Conservation (phyloP, 345 rosid species). For the Sonneratia alba region DNA sequence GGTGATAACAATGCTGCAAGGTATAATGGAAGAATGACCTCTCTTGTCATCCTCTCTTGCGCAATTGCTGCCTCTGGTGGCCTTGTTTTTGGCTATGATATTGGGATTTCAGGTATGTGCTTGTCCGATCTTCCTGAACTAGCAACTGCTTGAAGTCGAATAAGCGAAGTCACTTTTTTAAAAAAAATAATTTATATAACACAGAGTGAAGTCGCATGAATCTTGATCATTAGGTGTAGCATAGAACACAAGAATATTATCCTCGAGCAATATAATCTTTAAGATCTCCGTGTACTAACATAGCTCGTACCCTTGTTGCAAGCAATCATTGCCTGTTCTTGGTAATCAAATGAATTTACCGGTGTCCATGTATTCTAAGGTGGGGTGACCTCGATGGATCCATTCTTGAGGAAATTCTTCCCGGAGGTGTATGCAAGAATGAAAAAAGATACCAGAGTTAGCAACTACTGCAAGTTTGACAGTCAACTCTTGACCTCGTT, state of each 20-base stretch:
- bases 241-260: no score
- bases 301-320: no score
- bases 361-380: background rate
- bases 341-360: no score
- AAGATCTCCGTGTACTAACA: no score
- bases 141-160: no score
- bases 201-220: no score
- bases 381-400: slow-evolving; percentile 15
- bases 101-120: slow-evolving; percentile 11
- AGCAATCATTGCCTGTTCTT: no score
- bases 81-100: slow-evolving; percentile 10
- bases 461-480: slow-evolving; percentile 34
- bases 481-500: slow-evolving; percentile 25
- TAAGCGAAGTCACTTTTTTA: no score
- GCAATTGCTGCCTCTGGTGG: slow-evolving; percentile 8
- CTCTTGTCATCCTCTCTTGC: background rate
- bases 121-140: no score
- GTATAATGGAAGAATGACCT: slow-evolving; percentile 6
- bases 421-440: slow-evolving; percentile 8
- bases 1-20: background rate
- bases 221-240: no score
- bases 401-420: slow-evolving; percentile 14
- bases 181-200: no score
- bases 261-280: no score
- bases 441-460: slow-evolving; percentile 10